Conservation (phyloP, 345 rosid genomes). For the Aurinia saxatilis region DNA sequence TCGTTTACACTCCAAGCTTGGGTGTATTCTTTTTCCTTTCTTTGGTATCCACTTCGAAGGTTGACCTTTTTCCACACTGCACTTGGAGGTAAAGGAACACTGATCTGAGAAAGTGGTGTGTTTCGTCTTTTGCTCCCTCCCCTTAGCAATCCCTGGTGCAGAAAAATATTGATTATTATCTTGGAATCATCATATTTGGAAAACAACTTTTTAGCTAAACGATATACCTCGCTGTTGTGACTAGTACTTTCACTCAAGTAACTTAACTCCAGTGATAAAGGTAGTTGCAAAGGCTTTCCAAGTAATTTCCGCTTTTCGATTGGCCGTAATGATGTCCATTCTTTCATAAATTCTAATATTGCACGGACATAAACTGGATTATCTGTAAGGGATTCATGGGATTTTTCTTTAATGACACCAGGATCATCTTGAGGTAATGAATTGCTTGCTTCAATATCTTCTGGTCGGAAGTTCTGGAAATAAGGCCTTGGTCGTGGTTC, state of each 20-base stretch:
- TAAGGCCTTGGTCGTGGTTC: conserved; percentile 78
- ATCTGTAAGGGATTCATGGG: conserved; percentile 28
- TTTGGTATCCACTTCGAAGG: conserved; percentile 41
- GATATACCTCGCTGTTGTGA: conserved; percentile 58
- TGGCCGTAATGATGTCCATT: conserved; percentile 81
- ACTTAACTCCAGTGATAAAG: conserved; percentile 74
- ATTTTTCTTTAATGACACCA: conserved; percentile 21
- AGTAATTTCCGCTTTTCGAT: conserved; percentile 65
- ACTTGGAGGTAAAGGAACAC: conserved; percentile 60
- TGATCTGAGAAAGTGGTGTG: conserved; percentile 64
- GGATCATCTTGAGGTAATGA: too few relatives aligned
- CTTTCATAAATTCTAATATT: conserved; percentile 45
- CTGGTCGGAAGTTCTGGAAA: conserved; percentile 71
- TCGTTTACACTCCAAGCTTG: conserved; percentile 69
- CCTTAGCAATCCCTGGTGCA: conserved; percentile 71
- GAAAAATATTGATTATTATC: conserved; percentile 4
- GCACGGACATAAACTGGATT: conserved; percentile 40
- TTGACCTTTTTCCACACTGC: conserved; percentile 70
- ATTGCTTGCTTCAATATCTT: conserved; percentile 53
- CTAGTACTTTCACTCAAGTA: conserved; percentile 70
- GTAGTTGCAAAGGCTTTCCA: conserved; percentile 89
- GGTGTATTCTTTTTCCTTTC: conserved; percentile 65
- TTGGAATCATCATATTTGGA: conserved; percentile 5
- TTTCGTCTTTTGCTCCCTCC: conserved; percentile 82
- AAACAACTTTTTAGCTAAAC: not conserved